Evolutionary conservation across 2,329 filamentous ascomycete species (phyloP).

Genomic region (Microascus cirrosus): DNA sequence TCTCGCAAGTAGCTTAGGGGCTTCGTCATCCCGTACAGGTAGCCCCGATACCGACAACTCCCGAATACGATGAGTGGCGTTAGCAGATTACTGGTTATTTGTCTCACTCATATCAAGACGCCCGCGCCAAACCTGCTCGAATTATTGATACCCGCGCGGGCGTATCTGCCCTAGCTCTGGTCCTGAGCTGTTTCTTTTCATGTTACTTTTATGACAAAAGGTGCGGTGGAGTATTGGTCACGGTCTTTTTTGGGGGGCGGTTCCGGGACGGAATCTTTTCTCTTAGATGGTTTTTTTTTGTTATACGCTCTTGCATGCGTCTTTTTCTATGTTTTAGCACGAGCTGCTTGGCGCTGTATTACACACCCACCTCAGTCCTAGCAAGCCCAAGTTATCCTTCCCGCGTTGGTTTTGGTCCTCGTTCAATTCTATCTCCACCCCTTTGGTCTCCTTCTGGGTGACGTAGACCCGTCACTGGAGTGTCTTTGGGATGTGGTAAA

Average conservation of each 20-base stretch:
- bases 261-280: not conserved
- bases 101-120: not conserved
- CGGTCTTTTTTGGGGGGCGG: not conserved
- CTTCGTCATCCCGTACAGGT: not conserved
- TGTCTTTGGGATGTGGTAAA: not conserved
- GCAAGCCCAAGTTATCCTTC: not conserved
- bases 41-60: not conserved
- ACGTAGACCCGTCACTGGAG: not conserved
- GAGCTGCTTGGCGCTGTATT: not conserved
- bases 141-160: slow-evolving; percentile 2
- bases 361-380: not conserved
- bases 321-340: not conserved
- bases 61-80: not conserved
- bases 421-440: not conserved
- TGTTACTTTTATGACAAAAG: slow-evolving; percentile 1
- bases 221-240: slow-evolving; percentile 2
- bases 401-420: not conserved
- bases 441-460: not conserved
- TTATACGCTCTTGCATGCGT: not conserved
- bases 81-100: not conserved
- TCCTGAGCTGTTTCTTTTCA: not conserved
- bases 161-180: not conserved
- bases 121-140: not conserved
- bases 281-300: not conserved
- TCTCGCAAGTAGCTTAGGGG: not conserved